Base-by-base conservation (phyloP, 352 stramenopile species). In the Globisporangium orthogonon region DNA sequence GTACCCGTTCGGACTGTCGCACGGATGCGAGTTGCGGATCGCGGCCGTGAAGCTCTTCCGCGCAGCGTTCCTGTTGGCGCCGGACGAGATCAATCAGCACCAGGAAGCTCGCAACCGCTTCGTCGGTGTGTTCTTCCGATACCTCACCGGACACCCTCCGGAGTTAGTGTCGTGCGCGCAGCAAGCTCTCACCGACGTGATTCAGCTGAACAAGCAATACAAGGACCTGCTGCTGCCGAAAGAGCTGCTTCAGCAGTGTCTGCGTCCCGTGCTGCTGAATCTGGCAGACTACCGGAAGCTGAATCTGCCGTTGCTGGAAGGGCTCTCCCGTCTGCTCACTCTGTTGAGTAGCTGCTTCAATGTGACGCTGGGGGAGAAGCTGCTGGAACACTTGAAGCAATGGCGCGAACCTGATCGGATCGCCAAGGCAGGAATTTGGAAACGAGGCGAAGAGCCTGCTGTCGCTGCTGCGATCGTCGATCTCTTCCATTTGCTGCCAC, bases 291-390 rank as follows among this genome's bases (percentile, higher is more conserved):
- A 98, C 60, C 89, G 93, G 23, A 98, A 98, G 58, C 81, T 99
- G n/a, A 98, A 97, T 43, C 64, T 98, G 18, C 87, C 89, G n/a
- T 64, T 99, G 9, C 68, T 99, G 5, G 86, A 97, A 67, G 97
- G 94, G 2, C 73, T 99, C 7, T 90, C 88, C 15, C 79, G 92
- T 31, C 70, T 99, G 37, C 69, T 99, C 6, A 94, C 86, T 4
- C 71, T 99, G 0, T 72, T 99, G 1, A 97, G 90, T 56, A 97
- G 85, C 45, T 98, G 95, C 76, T 99, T 99, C 61, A 99, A 99
- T 55, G 95, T 98, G 39, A 98, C 94, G 13, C 73, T 99, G 0
- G 97, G 95, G 6, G 96, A 99, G 62, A 99, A 99, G 65, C 65
- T 99, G 33, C 67, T 99, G 1, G 96, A 99, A 58, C 96, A 98